Conservation (phyloP, 495 filamentous ascomycete species). For the Cenococcum geophilum region DNA sequence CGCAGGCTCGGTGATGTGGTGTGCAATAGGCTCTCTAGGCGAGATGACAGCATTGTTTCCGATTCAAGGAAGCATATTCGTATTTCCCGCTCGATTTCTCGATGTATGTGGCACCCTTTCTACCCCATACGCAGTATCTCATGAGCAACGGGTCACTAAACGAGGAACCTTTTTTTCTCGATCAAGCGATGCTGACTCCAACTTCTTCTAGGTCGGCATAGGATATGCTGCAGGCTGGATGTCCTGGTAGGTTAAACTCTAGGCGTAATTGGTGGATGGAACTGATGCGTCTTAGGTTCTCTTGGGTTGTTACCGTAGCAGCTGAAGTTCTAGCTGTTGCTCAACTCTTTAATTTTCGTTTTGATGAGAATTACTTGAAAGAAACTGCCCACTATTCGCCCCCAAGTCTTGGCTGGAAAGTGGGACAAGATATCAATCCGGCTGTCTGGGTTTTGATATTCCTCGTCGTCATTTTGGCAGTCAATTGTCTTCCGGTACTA, state of each 20-base stretch:
- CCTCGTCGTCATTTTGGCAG: slow-evolving; percentile 37
- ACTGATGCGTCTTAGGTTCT: slow-evolving; percentile 37
- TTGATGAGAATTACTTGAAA: slow-evolving; percentile 39
- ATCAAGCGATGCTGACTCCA: no score
- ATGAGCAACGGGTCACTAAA: no score
- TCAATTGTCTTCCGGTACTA: slow-evolving; percentile 45
- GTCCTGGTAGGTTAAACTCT: slow-evolving; percentile 44
- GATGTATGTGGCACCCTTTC: slow-evolving; percentile 42
- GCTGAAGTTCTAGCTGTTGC: slow-evolving; percentile 44
- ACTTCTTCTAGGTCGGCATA: no score
- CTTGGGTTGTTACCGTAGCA: slow-evolving; percentile 39
- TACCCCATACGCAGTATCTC: no score
- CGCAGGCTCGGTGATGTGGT: slow-evolving; percentile 46
- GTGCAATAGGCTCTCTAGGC: slow-evolving; percentile 45
- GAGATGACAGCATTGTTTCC: slow-evolving; percentile 50
- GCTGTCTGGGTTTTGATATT: slow-evolving; percentile 43
- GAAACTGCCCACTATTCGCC: slow-evolving; percentile 37
- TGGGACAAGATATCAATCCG: slow-evolving; percentile 36
- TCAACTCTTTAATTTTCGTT: slow-evolving; percentile 42
- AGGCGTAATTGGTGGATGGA: neutral
- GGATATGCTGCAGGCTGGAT: slow-evolving; percentile 51
- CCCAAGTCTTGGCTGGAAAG: slow-evolving; percentile 39
- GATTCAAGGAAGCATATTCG: slow-evolving; percentile 47
- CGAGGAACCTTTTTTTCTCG: no score
- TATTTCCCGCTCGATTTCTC: slow-evolving; percentile 46